Evolutionary conservation across 2,329 filamentous ascomycete species (phyloP), one percentile per base, ranked within the genome.

Genomic region (Scedosporium minutisporum): DNA sequence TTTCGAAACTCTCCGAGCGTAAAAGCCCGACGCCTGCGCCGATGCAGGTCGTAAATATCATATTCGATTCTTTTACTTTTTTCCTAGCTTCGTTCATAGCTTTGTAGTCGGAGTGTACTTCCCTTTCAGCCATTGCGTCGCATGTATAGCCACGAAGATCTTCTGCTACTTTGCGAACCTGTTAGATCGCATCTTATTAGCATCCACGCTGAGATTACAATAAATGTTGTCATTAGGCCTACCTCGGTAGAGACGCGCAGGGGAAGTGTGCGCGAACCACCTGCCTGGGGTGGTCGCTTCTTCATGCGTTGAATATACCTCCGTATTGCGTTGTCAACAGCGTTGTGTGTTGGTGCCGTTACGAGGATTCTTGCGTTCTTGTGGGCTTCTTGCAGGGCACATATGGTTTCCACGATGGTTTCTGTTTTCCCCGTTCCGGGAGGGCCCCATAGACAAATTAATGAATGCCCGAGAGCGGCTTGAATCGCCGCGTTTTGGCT

Each of bases 1-100:
- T 72, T 38, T 74, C 70, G 60, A 79, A 78, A 0, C 58, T 29
- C 60, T 78, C 69, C 3, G 66, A 68, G 16, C 76, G 73, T 4
- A 79, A 70, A 3, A 80, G 65, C 0, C 76, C 76, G 0, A 79
- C 68, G 0, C 73, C 75, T 12, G 76, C 71, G 18, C 76, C 76
- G 21, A 73, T 74, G 60, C 77, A 80, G 0, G 76, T 79, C 0
- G 76, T 78, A 63, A 80, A 80, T 5, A 79, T 69, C n/a, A 78
- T 68, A 1, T 70, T 65, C 29, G 71, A 69, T 1, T 70, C 65
- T 60, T 73, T 71, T 63, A 79, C 70, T 18, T 69, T 70, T 62
- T 74, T 70, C 16, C 73, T 71, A 1, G 77, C 77, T 65, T 76
- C 71, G 10, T 72, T 69, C 44, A 70, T 67, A 14, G 74, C 72